These are phyloP conservation scores for Sporothrix schenckii DNA, from an alignment of 2,329 filamentous ascomycete species.

Conservation along the genomic window DNA sequence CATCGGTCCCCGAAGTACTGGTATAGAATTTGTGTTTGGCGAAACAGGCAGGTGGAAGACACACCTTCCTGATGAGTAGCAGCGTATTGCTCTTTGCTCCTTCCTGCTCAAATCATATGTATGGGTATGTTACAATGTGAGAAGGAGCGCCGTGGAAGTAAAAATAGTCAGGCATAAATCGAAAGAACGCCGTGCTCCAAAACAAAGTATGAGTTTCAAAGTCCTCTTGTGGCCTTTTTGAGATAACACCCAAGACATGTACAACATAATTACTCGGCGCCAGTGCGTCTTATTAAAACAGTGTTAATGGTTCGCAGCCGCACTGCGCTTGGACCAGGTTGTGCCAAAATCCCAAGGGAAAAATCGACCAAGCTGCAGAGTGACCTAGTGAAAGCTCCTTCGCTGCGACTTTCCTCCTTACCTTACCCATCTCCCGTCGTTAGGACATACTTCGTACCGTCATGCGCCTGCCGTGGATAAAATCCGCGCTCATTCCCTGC, in stretches of 20 bases:
- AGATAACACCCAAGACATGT: too few species aligned
- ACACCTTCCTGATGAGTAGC: neutral
- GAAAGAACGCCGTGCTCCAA: neutral
- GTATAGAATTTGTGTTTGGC: neutral
- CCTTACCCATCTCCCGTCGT: slow-evolving; percentile 19
- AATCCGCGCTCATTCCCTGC: neutral
- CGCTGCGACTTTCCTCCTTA: slow-evolving; percentile 13
- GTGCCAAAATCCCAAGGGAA: neutral
- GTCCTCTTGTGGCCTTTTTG: too few species aligned
- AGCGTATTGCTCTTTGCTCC: neutral
- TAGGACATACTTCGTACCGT: neutral
- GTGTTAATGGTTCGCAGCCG: neutral
- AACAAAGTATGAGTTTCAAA: neutral
- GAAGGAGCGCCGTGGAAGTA: neutral
- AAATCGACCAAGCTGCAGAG: neutral
- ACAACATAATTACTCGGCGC: too few species aligned
- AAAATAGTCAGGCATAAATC: neutral
- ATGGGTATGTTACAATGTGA: neutral
- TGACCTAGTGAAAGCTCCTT: slow-evolving; percentile 1
- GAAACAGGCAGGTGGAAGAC: neutral
- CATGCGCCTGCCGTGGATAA: slow-evolving; percentile 7
- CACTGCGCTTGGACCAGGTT: slow-evolving; percentile 7
- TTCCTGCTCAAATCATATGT: neutral
- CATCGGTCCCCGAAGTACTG: neutral
- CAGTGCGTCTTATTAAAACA: too few species aligned